phyloP scores from a whole-genome alignment of 2,329 filamentous ascomycete species.

The Dactylella cylindrospora region DNA sequence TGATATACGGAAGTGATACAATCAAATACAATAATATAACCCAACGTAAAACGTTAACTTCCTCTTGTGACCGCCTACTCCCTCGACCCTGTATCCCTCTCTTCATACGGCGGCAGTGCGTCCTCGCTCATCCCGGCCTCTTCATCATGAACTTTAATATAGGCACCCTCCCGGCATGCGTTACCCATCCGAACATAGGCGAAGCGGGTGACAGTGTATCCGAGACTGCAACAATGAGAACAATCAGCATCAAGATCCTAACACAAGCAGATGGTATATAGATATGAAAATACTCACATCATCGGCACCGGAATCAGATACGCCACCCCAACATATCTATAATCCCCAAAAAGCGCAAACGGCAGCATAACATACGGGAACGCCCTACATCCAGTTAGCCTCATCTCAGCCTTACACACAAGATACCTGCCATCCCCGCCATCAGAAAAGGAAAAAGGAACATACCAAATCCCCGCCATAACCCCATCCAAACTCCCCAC shows the following conservation, averaged over 20 bases:
- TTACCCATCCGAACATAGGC: background rate
- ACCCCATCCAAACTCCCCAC: conserved; percentile 25
- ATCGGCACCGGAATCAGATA: conserved; percentile 21
- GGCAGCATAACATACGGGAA: conserved; percentile 25
- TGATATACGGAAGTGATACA: conserved; percentile 1
- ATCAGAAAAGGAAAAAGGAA: background rate
- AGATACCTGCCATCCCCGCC: too few relatives aligned
- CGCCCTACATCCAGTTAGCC: background rate
- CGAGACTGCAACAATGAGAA: conserved; percentile 3
- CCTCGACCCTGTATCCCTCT: too few relatives aligned
- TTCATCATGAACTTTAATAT: conserved; percentile 25
- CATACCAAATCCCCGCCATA: conserved; percentile 15
- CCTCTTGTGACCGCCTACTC: too few relatives aligned
- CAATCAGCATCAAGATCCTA: too few relatives aligned
- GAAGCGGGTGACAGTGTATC: conserved; percentile 10
- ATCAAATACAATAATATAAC: background rate
- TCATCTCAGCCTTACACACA: background rate
- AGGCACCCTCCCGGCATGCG: conserved; percentile 17
- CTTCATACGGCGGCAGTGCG: background rate
- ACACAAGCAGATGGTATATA: too few relatives aligned
- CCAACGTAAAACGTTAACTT: conserved; percentile 12
- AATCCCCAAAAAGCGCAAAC: conserved; percentile 26
- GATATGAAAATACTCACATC: conserved; percentile 16
- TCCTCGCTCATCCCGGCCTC: conserved; percentile 8
- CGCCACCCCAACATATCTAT: conserved; percentile 4